Base-by-base conservation (phyloP, 495 filamentous ascomycete genomes). In the Neurospora discreta region DNA sequence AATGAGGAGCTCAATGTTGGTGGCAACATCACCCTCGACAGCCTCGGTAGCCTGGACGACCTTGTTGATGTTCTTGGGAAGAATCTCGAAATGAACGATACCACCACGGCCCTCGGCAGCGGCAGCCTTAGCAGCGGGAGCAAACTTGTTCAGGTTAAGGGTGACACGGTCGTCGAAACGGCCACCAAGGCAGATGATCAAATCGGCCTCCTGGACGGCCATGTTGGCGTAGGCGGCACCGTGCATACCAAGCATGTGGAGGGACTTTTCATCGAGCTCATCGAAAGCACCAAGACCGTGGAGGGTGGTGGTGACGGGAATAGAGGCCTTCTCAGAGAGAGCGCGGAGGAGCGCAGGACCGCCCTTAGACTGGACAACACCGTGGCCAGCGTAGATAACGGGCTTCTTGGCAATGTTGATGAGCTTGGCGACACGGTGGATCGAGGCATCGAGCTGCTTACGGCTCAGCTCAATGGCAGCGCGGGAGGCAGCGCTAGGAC, bases 1-100 rank as follows among this genome's bases (percentile, higher is more conserved):
- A 2, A 97, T 78, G 33, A 97, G 89, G 46, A 87, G 80, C 39
- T 82, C 84, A n/a, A 98, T 82, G 77, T 94, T 97, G 73, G 83
- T 77, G 4, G 85, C 84, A 38, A 92, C 86, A 77, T 93, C 91
- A 46, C 91, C 91, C 77, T 93, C 91, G 30, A 93, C 87, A 67
- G 91, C 91, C 77, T 93, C 91, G 68, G 91, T 93, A 16, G 91
- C 91, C 80, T 93, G 91, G 13, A 93, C 88, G 65, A 93, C 91
- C 82, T 93, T 93, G 86, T 93, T 93, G 82, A 93, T 93, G 80
- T 93, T 93, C 85, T 93, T 93, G 42, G 91, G 91, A 86, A 92
- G 86, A 73, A 93, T 90, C 77, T 93, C 91, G 71, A 93, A 93
- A 80, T 93, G 91, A 46, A 93, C 84, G 75, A 93, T 93, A 73